Conservation (phyloP, 805 yeast species). For the Crinitomyces ghanaensis region DNA sequence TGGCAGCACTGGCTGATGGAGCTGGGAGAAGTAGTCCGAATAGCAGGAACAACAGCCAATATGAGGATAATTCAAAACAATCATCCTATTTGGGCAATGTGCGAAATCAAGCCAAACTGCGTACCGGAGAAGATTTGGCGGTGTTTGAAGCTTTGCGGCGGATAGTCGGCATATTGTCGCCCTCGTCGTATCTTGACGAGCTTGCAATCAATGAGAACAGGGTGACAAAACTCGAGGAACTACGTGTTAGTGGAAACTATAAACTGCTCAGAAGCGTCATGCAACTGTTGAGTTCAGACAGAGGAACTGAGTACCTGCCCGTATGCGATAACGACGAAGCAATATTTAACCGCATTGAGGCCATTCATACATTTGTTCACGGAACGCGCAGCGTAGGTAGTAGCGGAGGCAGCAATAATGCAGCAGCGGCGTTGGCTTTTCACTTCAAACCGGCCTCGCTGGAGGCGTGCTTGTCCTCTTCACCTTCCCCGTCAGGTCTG, state of each 20-base stretch:
- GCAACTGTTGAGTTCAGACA: constrained; percentile 11
- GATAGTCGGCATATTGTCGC: constrained; percentile 16
- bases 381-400: neutral
- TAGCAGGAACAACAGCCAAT: constrained; percentile 1
- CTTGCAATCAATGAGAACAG: constrained; percentile 15
- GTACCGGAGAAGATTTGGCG: constrained; percentile 18
- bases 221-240: constrained; percentile 21
- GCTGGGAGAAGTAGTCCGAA: too few relatives aligned
- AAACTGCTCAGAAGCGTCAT: constrained; percentile 18
- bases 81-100: neutral
- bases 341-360: constrained; percentile 7
- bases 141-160: constrained; percentile 25
- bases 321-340: constrained; percentile 13
- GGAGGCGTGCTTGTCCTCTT: too few relatives aligned
- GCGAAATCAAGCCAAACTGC: constrained; percentile 5
- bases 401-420: neutral
- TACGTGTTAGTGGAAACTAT: constrained; percentile 24
- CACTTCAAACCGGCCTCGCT: too few relatives aligned
- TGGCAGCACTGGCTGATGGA: too few relatives aligned
- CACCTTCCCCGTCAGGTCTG: too few relatives aligned
- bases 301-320: constrained; percentile 12
- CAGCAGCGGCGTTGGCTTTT: neutral
- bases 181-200: constrained; percentile 9
- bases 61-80: neutral
- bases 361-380: constrained; percentile 11